These are phyloP conservation scores for Paraleonurus japonicus DNA, from an alignment of 257 asterid species.

Conservation along the genomic window DNA sequence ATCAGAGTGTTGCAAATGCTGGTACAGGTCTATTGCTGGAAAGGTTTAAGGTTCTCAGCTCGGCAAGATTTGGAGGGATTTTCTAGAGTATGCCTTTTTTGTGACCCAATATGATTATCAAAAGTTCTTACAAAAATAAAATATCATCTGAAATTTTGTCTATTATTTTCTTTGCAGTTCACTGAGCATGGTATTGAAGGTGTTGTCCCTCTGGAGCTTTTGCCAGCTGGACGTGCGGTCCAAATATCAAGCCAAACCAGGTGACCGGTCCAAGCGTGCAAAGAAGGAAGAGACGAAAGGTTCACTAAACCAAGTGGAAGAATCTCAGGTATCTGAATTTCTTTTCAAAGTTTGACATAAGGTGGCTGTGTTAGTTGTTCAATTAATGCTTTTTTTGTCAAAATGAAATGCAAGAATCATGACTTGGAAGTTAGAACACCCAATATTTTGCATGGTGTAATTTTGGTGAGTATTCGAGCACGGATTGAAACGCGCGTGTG, in stretches of 20 bases:
- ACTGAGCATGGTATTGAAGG: conserved; percentile 97
- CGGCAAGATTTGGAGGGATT: conserved; percentile 97
- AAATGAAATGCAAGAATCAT: conserved; percentile 1
- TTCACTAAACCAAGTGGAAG: conserved; percentile 62
- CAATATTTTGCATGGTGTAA: neutral
- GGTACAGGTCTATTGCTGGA: conserved; percentile 95
- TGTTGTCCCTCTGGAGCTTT: conserved; percentile 88
- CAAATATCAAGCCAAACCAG: conserved; percentile 84
- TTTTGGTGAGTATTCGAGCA: neutral
- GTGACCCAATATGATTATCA: neutral
- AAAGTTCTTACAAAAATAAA: conserved; percentile 7
- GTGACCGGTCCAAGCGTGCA: conserved; percentile 77
- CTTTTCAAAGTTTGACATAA: neutral
- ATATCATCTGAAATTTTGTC: neutral
- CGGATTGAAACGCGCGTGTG: neutral
- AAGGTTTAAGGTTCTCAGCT: conserved; percentile 95
- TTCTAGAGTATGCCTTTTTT: conserved; percentile 64
- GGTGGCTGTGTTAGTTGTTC: neutral
- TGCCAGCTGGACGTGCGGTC: conserved; percentile 72
- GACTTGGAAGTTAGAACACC: neutral
- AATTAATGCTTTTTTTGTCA: neutral
- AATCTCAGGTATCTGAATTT: conserved; percentile 56
- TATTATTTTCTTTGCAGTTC: conserved; percentile 50
- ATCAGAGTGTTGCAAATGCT: conserved; percentile 23
- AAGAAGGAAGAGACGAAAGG: conserved; percentile 82